Evolutionary conservation across 352 stramenopile genomes (phyloP).

Genomic region (Phytophthora agathidicida): DNA sequence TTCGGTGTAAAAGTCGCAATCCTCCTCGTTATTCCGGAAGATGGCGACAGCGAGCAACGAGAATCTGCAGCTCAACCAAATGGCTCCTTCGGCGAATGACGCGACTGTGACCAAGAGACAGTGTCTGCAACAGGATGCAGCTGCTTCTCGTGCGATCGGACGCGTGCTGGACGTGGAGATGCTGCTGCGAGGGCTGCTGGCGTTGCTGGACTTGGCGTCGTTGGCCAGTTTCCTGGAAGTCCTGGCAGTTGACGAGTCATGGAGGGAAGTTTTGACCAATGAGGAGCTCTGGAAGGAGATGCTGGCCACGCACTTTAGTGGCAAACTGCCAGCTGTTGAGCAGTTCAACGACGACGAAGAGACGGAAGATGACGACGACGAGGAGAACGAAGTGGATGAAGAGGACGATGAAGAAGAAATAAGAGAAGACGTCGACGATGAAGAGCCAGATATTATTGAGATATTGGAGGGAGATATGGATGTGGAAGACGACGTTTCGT

Average conservation of each 20-base stretch:
- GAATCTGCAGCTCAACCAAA: slow-evolving; percentile 18
- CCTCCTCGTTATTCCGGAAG: slow-evolving; percentile 20
- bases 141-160: not conserved
- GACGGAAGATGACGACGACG: slow-evolving; percentile 17
- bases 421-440: slow-evolving; percentile 8
- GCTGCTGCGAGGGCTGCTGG: slow-evolving; percentile 32
- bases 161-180: slow-evolving; percentile 42
- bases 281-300: slow-evolving; percentile 35
- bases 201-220: slow-evolving; percentile 33
- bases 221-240: slow-evolving; percentile 39
- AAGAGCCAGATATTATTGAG: slow-evolving; percentile 17
- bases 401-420: slow-evolving; percentile 21
- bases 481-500: slow-evolving; percentile 16
- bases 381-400: slow-evolving; percentile 13
- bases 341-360: slow-evolving; percentile 30
- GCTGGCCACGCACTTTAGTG: slow-evolving; percentile 26
- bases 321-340: slow-evolving; percentile 23
- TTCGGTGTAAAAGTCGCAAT: too few relatives aligned
- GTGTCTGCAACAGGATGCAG: not conserved
- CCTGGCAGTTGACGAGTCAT: slow-evolving; percentile 27
- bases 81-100: not conserved
- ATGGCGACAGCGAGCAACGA: slow-evolving; percentile 16
- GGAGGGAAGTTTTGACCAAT: slow-evolving; percentile 26
- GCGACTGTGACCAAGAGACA: slow-evolving; percentile 22
- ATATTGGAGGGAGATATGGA: slow-evolving; percentile 30